phyloP scores from a whole-genome alignment of 2,329 filamentous ascomycete species.

The Monilinia polystroma region DNA sequence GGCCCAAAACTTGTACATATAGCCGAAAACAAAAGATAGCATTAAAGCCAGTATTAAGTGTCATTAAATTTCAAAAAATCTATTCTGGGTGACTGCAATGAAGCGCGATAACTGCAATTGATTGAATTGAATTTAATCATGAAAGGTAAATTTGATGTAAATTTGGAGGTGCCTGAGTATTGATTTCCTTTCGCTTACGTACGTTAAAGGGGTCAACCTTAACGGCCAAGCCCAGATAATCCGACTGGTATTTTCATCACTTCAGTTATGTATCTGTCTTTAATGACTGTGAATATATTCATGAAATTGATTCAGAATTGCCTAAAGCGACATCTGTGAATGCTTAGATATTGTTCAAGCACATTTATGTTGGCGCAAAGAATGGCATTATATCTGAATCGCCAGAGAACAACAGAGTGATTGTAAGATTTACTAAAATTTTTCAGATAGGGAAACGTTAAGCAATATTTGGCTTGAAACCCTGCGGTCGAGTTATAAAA shows the following conservation, averaged over 20 bases:
- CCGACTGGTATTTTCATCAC: not conserved
- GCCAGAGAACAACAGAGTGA: not conserved
- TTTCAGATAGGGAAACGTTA: not conserved
- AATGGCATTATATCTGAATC: not conserved
- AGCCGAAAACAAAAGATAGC: too few species aligned
- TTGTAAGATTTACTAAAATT: not conserved
- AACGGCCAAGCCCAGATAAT: not conserved
- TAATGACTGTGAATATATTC: not conserved
- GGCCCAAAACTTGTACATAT: too few species aligned
- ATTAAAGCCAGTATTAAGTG: too few species aligned
- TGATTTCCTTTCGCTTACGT: not conserved
- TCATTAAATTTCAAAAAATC: too few species aligned
- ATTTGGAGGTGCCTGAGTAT: too few species aligned
- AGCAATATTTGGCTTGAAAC: not conserved
- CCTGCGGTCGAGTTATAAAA: too few species aligned
- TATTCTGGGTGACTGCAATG: too few species aligned
- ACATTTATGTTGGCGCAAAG: not conserved
- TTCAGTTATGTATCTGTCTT: not conserved
- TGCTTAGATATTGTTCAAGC: not conserved
- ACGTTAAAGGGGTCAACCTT: not conserved
- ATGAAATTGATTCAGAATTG: not conserved
- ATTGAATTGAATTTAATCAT: too few species aligned
- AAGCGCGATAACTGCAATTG: too few species aligned
- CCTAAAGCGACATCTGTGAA: not conserved
- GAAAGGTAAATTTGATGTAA: too few species aligned